Evolutionary conservation across 2,329 filamentous ascomycete genomes (phyloP).

Genomic region (Parafenestella ontariensis): DNA sequence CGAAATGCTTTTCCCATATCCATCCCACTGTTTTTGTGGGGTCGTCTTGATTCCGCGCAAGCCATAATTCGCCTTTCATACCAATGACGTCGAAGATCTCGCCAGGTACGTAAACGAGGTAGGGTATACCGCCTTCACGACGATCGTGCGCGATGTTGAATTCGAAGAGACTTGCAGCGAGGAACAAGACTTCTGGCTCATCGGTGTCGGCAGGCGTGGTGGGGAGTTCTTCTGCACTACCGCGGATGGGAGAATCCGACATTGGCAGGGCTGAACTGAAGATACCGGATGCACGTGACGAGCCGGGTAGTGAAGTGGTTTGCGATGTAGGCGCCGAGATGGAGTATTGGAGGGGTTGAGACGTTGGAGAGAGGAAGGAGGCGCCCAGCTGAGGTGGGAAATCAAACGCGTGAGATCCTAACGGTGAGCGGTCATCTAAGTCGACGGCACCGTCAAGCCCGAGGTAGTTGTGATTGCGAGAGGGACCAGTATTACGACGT

Average conservation of each 20-base stretch:
- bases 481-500: constrained; percentile 31
- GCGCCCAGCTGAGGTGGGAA: constrained; percentile 37
- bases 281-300: constrained; percentile 71
- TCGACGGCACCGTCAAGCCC: constrained; percentile 40
- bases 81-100: constrained; percentile 79
- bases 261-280: constrained; percentile 89
- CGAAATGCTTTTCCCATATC: constrained; percentile 99
- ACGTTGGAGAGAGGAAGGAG: constrained; percentile 34
- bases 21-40: constrained; percentile 79
- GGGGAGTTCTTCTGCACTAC: constrained; percentile 32
- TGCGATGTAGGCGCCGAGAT: constrained; percentile 27
- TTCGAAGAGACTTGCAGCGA: constrained; percentile 92
- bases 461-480: constrained; percentile 29
- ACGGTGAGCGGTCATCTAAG: constrained; percentile 23
- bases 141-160: constrained; percentile 96
- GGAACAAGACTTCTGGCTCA: constrained; percentile 79
- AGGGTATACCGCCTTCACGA: constrained; percentile 92
- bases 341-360: constrained; percentile 22
- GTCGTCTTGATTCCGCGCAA: constrained; percentile 97
- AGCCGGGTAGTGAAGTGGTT: constrained; percentile 35
- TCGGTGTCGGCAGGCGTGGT: constrained; percentile 54
- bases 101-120: constrained; percentile 92
- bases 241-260: constrained; percentile 61
- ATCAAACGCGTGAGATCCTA: constrained; percentile 25
- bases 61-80: constrained; percentile 96